Conservation (phyloP, 306 rosid species). For the Comarum palustre region DNA sequence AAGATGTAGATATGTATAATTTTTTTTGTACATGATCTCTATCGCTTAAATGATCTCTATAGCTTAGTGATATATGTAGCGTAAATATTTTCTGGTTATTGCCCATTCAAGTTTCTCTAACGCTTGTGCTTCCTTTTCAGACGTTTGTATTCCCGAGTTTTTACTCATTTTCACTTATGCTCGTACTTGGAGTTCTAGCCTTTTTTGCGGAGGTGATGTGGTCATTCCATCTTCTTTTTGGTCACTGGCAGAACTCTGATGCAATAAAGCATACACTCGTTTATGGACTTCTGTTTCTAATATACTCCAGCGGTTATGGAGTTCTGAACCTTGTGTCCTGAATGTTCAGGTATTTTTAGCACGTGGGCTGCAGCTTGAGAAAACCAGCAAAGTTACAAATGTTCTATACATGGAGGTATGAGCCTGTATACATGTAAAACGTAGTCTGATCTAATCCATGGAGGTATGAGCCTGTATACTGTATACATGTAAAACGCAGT, state of each 20-base stretch:
- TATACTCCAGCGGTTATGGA: background rate
- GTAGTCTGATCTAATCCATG: background rate
- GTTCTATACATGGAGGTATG: constrained; percentile 57
- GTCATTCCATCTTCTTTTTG: background rate
- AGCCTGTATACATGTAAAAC: background rate
- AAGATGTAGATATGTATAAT: background rate
- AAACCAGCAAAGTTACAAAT: constrained; percentile 63
- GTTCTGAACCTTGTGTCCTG: constrained; percentile 9
- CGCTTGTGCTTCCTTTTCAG: constrained; percentile 37
- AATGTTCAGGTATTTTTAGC: constrained; percentile 60
- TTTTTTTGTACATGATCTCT: background rate
- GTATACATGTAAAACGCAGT: background rate
- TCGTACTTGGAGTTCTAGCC: constrained; percentile 56
- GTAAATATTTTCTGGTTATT: background rate
- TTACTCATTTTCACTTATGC: constrained; percentile 46
- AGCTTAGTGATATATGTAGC: background rate
- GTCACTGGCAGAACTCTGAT: background rate
- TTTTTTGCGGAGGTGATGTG: constrained; percentile 72
- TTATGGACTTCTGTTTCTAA: background rate
- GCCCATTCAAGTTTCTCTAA: background rate
- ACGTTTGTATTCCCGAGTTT: constrained; percentile 58
- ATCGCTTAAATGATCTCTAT: background rate
- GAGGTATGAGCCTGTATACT: background rate
- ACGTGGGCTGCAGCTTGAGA: constrained; percentile 84
- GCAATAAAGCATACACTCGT: background rate